Conservation (phyloP, 208 protist species). For the Acanthamoeba rhysodes region DNA sequence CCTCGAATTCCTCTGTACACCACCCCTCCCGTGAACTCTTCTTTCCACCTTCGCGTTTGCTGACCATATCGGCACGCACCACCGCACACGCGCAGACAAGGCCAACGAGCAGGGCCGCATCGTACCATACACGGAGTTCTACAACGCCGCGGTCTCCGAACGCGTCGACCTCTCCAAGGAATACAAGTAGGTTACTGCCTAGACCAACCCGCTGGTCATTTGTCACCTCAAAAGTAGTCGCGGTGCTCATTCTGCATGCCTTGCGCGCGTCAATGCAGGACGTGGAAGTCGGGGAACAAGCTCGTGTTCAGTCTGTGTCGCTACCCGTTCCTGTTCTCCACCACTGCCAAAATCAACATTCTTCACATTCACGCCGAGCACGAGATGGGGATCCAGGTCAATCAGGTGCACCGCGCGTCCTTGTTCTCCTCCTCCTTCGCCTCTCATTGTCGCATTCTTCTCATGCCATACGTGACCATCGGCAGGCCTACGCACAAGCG, state of each 20-base stretch:
- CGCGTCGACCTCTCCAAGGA: constrained; percentile 22
- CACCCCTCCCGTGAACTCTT: no score
- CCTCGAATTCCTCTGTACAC: constrained; percentile 2
- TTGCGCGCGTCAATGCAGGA: background rate
- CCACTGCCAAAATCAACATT: constrained; percentile 45
- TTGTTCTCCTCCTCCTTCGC: no score
- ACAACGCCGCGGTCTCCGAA: constrained; percentile 28
- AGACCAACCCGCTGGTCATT: no score
- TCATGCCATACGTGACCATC: background rate
- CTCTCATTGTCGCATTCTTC: no score
- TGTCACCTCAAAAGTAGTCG: no score
- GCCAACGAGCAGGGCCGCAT: constrained; percentile 36
- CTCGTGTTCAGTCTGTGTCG: constrained; percentile 36
- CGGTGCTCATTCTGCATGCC: no score
- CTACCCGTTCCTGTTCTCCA: constrained; percentile 56
- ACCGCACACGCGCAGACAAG: constrained; percentile 13
- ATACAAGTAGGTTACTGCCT: background rate
- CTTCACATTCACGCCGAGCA: constrained; percentile 54
- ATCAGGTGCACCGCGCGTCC: background rate
- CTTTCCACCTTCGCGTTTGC: no score
- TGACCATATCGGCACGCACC: background rate
- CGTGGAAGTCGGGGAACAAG: constrained; percentile 44
- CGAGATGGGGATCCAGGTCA: constrained; percentile 24
- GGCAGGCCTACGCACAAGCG: background rate
- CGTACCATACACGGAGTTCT: constrained; percentile 48